Base-by-base conservation (phyloP, 2,329 filamentous ascomycete species). In the Penicillium janthinellum region DNA sequence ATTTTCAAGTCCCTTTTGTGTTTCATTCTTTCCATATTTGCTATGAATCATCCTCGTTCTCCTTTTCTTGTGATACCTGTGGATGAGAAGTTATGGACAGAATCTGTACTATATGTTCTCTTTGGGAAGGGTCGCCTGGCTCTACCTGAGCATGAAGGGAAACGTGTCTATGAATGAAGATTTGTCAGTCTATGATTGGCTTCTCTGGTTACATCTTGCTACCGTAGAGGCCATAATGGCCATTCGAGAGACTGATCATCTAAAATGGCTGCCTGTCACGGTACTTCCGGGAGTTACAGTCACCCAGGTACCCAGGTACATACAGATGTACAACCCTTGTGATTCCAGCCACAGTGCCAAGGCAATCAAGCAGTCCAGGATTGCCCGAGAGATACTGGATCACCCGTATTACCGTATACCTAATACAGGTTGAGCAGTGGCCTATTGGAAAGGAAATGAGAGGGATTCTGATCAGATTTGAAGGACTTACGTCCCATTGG, bases 11-110 rank as follows among this genome's bases (percentile, higher is more conserved):
- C 15, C 22, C 25, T 8, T 14, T 47, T 47, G 14, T 8, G 42
- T 35, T 49, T 49, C 14, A 20, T 49, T 12, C 7, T 14, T 20
- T 49, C 14, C n/a, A 10, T 31, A 31, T 49, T 49, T 49, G n/a
- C 28, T 49, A 49, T 22, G 31, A 34, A 35, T 22, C 34, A 17
- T 48, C 28, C 39, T 38, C 14, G 4, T 34, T 38, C 42, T 48
- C 35, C 20, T 34, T 37, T 44, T 51, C 12, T 47, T 50, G 48
- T 45, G 59, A 62, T 62, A 59, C 59, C 59, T 62, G 52, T 58
- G 56, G 54, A 56, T 51, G 52, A 47, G 47, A 42, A 22, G 54
- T 41, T 37, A 61, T 58, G 51, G 51, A 42, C 53, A 44, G 56
- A 35, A 53, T 51, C 49, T 60, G 57, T 60, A 60, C 51, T 56